These are phyloP conservation scores for Brassica hybrid DNA, from an alignment of 441 rosid genomes.

Conservation along the genomic window DNA sequence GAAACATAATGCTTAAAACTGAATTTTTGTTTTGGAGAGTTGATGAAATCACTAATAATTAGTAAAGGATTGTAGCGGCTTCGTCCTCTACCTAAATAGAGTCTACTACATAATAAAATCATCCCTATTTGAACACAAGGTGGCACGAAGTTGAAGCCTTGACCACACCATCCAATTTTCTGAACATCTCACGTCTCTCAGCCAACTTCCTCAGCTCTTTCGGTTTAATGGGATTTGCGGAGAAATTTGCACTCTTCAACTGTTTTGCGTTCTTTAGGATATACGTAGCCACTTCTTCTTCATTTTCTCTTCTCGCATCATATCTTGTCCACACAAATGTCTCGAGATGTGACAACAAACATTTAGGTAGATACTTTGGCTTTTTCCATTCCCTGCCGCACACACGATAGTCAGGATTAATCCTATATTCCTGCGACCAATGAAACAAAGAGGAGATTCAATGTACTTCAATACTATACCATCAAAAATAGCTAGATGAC, in stretches of 20 bases:
- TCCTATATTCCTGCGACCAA: not conserved
- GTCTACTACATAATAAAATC: not conserved
- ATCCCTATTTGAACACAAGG: not conserved
- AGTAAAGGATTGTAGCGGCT: not conserved
- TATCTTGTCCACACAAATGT: constrained; percentile 13
- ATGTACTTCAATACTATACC: not conserved
- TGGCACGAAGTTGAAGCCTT: not conserved
- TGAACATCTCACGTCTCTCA: not conserved
- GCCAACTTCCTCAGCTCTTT: not conserved
- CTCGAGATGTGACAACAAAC: constrained; percentile 17
- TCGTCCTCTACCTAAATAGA: not conserved
- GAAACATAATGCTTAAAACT: too few relatives aligned
- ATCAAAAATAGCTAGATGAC: not conserved
- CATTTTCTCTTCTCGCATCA: not conserved
- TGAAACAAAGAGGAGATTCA: not conserved
- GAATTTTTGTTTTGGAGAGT: too few relatives aligned
- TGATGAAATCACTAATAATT: not conserved
- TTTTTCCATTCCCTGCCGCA: not conserved
- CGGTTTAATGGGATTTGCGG: not conserved
- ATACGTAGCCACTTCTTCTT: not conserved
- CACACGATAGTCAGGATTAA: not conserved
- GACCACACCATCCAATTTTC: not conserved
- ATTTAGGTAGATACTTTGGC: constrained; percentile 13
- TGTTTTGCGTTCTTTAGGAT: not conserved
- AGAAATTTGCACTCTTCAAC: not conserved